These are phyloP conservation scores for Boletus smithii DNA, from an alignment of 1,284 basidiomycete genomes.

Conservation along the genomic window DNA sequence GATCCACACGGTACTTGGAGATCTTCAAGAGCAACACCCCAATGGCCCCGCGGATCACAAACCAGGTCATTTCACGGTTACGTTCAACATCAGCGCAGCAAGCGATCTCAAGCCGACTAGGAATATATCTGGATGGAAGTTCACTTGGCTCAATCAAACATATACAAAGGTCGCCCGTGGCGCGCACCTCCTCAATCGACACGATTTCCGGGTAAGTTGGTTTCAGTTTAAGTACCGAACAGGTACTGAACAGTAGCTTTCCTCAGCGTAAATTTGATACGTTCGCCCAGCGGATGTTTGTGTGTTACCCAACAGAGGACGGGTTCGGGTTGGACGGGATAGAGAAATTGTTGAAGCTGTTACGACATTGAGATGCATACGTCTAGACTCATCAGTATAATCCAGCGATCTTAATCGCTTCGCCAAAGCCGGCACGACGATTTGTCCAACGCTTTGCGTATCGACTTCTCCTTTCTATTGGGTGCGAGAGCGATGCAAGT, in stretches of 20 bases:
- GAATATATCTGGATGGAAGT: conserved; percentile 44
- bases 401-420: conserved; percentile 7
- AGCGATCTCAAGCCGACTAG: conserved; percentile 35
- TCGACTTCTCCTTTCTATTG: conserved; percentile 40
- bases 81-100: conserved; percentile 44
- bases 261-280: conserved; percentile 43
- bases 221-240: background rate
- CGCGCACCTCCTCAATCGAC: conserved; percentile 37
- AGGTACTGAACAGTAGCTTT: background rate
- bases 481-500: conserved; percentile 54
- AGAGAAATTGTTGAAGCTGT: conserved; percentile 35
- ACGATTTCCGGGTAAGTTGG: conserved; percentile 40
- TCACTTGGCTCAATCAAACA: conserved; percentile 38
- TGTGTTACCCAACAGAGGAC: conserved; percentile 43
- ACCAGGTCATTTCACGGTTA: conserved; percentile 30
- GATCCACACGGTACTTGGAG: conserved; percentile 41
- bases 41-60: background rate
- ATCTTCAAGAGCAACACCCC: conserved; percentile 25
- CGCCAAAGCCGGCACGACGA: conserved; percentile 29
- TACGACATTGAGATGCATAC: conserved; percentile 28
- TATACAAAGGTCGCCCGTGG: conserved; percentile 38
- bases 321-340: conserved; percentile 42
- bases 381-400: background rate
- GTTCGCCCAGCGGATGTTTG: conserved; percentile 40
- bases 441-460: conserved; percentile 45